Conservation (phyloP, 78 protist genomes). For the Dictyostelium capitatum region DNA sequence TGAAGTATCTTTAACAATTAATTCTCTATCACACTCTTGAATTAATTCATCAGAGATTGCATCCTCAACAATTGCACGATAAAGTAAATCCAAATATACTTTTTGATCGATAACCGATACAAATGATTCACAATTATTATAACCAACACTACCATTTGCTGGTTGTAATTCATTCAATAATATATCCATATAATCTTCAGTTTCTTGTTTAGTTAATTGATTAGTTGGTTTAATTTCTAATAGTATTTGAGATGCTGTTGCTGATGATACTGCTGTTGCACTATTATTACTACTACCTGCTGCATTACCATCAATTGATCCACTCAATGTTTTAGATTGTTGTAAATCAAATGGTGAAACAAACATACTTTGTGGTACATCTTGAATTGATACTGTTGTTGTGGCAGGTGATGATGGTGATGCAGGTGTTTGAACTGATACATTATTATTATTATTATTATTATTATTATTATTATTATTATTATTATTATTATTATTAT, state of each 20-base stretch:
- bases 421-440: neutral
- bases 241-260: neutral
- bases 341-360: slow-evolving; percentile 9
- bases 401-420: neutral
- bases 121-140: neutral
- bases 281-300: neutral
- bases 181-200: slow-evolving; percentile 17
- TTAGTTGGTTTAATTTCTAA: neutral
- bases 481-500: too few relatives aligned
- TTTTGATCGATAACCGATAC: slow-evolving; percentile 28
- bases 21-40: neutral
- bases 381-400: neutral
- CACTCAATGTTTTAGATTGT: neutral
- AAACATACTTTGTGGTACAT: neutral
- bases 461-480: too few relatives aligned
- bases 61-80: slow-evolving; percentile 56
- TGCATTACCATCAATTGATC: neutral
- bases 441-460: too few relatives aligned
- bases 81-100: slow-evolving; percentile 42
- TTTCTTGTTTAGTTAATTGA: slow-evolving; percentile 19
- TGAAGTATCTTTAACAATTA: neutral
- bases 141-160: too few relatives aligned
- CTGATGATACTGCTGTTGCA: neutral
- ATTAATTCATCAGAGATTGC: slow-evolving; percentile 12
- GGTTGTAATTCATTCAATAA: slow-evolving; percentile 62